Evolutionary conservation across 2,329 filamentous ascomycete species (phyloP).

Genomic region (Cladosporium oxysporum): DNA sequence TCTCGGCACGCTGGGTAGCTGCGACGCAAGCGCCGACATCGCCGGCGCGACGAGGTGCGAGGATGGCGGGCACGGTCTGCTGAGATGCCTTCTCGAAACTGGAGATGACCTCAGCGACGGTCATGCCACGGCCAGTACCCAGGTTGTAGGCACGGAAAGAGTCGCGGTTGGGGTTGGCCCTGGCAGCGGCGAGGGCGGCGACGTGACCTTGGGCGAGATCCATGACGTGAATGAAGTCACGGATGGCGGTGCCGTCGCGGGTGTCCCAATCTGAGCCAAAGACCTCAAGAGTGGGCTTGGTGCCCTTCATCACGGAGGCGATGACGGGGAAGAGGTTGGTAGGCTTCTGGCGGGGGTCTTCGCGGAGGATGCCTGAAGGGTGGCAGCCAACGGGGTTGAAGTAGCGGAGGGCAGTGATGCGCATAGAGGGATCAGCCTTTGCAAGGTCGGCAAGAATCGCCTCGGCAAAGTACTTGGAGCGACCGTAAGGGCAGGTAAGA

Average conservation of each 20-base stretch:
- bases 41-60: conserved; percentile 42
- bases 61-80: conserved; percentile 39
- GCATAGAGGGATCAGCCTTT: conserved; percentile 61
- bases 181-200: conserved; percentile 54
- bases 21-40: conserved; percentile 47
- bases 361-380: conserved; percentile 62
- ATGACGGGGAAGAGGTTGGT: conserved; percentile 68
- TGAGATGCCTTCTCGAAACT: conserved; percentile 42
- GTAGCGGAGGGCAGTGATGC: conserved; percentile 64
- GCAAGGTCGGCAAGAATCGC: conserved; percentile 65
- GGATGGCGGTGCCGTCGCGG: conserved; percentile 64
- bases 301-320: conserved; percentile 60
- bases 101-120: conserved; percentile 45
- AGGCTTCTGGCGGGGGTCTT: conserved; percentile 62
- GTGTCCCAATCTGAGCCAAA: conserved; percentile 68
- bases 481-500: conserved; percentile 65
- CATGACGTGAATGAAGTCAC: conserved; percentile 68
- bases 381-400: conserved; percentile 71
- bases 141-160: conserved; percentile 46
- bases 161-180: conserved; percentile 33
- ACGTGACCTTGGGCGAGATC: conserved; percentile 67
- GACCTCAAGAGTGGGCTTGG: conserved; percentile 56
- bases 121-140: conserved; percentile 45
- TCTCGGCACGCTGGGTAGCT: conserved; percentile 41
- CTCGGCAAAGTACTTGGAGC: conserved; percentile 69